Evolutionary conservation across 768 basidiomycete species (phyloP).

Genomic region (Kockovaella imperatae): DNA sequence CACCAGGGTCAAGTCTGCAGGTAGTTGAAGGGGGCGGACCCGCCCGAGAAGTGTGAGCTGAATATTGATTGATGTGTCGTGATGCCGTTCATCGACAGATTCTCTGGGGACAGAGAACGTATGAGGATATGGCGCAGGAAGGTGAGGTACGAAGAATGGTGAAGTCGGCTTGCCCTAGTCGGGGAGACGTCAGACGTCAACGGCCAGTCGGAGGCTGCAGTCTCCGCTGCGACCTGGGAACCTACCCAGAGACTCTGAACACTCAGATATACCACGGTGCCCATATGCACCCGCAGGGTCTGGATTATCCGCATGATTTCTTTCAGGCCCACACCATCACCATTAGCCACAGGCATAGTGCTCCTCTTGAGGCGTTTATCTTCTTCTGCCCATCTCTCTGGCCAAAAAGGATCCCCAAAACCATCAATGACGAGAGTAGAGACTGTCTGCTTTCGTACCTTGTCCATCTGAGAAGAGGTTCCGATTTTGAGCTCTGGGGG

Average conservation of each 20-base stretch:
- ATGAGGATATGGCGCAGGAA: slow-evolving; percentile 20
- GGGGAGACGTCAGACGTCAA: too few species aligned
- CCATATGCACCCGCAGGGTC: slow-evolving; percentile 26
- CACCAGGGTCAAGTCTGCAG: slow-evolving; percentile 19
- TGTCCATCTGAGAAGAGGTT: neutral
- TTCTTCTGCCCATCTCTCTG: slow-evolving; percentile 30
- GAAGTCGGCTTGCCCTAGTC: neutral
- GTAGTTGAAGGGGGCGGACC: slow-evolving; percentile 17
- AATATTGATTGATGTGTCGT: slow-evolving; percentile 15
- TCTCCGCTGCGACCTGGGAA: neutral
- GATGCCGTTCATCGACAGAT: neutral
- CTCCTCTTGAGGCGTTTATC: neutral
- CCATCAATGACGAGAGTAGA: slow-evolving; percentile 28
- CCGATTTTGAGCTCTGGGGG: neutral
- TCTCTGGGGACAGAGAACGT: too few species aligned
- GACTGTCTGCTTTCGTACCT: neutral
- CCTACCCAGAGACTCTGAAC: slow-evolving; percentile 34
- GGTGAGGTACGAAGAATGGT: slow-evolving; percentile 22
- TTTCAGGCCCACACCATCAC: slow-evolving; percentile 27
- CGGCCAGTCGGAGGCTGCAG: neutral
- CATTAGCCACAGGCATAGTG: neutral
- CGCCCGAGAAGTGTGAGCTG: slow-evolving; percentile 31
- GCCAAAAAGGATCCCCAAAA: slow-evolving; percentile 26
- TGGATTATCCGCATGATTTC: slow-evolving; percentile 27
- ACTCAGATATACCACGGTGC: slow-evolving; percentile 17